Conservation (phyloP, 768 basidiomycete species). For the Paxillus involutus region DNA sequence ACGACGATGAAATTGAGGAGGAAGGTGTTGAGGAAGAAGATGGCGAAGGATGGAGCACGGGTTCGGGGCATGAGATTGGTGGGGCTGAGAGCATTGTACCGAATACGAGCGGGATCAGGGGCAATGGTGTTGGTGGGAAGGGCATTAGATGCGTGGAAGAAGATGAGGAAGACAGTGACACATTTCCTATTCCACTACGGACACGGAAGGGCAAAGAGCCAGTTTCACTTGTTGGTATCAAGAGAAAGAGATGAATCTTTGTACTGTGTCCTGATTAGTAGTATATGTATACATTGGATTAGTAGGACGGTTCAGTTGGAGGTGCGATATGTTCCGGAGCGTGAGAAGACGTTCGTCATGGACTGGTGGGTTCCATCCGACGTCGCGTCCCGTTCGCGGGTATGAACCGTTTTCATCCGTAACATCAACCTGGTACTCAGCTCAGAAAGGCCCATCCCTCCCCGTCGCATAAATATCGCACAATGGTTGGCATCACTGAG, state of each 20-base stretch:
- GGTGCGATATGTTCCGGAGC: slow-evolving; percentile 19
- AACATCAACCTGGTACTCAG: neutral
- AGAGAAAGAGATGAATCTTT: slow-evolving; percentile 60
- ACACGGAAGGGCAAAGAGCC: slow-evolving; percentile 62
- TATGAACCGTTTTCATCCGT: slow-evolving; percentile 20
- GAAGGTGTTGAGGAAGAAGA: slow-evolving; percentile 40
- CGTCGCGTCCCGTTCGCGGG: neutral
- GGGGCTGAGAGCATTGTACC: slow-evolving; percentile 52
- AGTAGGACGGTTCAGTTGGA: slow-evolving; percentile 4
- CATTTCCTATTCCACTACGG: slow-evolving; percentile 70
- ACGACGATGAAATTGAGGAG: slow-evolving; percentile 45
- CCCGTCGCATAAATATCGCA: neutral
- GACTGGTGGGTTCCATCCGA: too few relatives aligned
- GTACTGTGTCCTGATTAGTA: neutral
- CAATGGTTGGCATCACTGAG: slow-evolving; percentile 39
- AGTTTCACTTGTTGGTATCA: slow-evolving; percentile 46
- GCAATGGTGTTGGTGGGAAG: slow-evolving; percentile 26
- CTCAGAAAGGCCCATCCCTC: neutral
- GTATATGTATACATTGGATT: neutral
- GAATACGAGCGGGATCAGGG: slow-evolving; percentile 63
- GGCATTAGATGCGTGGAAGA: slow-evolving; percentile 39
- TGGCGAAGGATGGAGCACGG: slow-evolving; percentile 40
- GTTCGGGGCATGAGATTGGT: slow-evolving; percentile 51
- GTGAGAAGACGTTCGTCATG: slow-evolving; percentile 20
- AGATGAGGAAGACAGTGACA: slow-evolving; percentile 70